Conservation (phyloP, 2,329 filamentous ascomycete species). For the Thermothelomyces thermophilus region DNA sequence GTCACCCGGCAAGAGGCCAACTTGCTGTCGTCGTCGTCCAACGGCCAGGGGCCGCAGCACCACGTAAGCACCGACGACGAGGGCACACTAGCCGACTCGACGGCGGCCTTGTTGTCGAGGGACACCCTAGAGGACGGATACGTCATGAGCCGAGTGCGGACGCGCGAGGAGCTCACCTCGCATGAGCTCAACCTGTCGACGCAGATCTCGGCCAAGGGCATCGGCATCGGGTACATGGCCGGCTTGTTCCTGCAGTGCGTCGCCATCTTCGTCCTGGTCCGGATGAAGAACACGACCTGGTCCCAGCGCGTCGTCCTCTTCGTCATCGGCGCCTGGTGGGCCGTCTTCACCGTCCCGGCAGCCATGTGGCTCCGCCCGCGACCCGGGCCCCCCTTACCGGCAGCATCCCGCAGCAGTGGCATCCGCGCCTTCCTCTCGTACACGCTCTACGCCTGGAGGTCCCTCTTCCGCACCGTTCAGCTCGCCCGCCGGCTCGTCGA, state of each 20-base stretch:
- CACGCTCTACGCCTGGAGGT: constrained; percentile 77
- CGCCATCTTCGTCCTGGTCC: constrained; percentile 69
- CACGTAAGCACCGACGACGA: constrained; percentile 27
- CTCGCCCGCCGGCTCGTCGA: constrained; percentile 67
- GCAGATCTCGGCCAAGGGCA: constrained; percentile 83
- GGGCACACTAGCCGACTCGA: constrained; percentile 35
- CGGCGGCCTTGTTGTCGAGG: constrained; percentile 40
- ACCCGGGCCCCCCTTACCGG: constrained; percentile 72
- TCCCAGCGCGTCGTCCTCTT: constrained; percentile 82
- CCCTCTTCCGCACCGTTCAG: constrained; percentile 71
- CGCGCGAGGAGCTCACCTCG: constrained; percentile 48
- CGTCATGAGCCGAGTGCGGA: constrained; percentile 34
- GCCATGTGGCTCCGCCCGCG: constrained; percentile 81
- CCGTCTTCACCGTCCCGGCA: constrained; percentile 80
- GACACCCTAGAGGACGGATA: constrained; percentile 28
- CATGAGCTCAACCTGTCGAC: constrained; percentile 75
- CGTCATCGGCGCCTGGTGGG: constrained; percentile 87
- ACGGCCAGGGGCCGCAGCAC: constrained; percentile 32
- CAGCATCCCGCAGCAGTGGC: constrained; percentile 32
- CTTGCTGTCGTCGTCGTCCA: constrained; percentile 28
- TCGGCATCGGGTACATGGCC: constrained; percentile 88
- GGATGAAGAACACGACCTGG: constrained; percentile 70
- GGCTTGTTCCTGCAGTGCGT: constrained; percentile 78
- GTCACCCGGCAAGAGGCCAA: constrained; percentile 28
- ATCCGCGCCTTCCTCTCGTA: constrained; percentile 58